Evolutionary conservation across 2,329 filamentous ascomycete species (phyloP).

Genomic region (Aspergillus fischeri): DNA sequence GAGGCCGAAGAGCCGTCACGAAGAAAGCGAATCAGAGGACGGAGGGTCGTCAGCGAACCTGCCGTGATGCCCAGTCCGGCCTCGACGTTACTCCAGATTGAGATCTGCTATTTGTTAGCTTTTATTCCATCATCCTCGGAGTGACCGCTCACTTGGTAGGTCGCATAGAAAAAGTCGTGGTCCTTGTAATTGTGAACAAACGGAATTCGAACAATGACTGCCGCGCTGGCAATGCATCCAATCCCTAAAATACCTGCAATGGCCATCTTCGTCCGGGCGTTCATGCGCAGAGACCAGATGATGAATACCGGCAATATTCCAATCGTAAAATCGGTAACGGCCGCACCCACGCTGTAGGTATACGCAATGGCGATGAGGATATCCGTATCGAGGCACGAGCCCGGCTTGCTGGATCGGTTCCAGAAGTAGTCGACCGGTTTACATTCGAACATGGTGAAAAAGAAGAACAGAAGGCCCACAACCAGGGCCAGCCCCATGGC

Average conservation of each 20-base stretch:
- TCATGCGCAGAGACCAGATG: slow-evolving; percentile 53
- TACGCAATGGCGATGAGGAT: slow-evolving; percentile 52
- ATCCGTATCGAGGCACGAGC: slow-evolving; percentile 40
- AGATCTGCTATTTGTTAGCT: slow-evolving; percentile 40
- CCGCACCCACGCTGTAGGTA: slow-evolving; percentile 45
- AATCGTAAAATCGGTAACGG: slow-evolving; percentile 48
- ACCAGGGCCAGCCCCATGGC: slow-evolving; percentile 41
- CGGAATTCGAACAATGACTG: slow-evolving; percentile 19
- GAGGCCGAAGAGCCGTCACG: slow-evolving; percentile 20
- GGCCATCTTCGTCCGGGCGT: slow-evolving; percentile 47
- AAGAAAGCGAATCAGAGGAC: slow-evolving; percentile 40
- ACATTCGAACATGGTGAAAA: slow-evolving; percentile 51
- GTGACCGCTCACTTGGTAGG: background rate
- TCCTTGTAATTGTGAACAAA: slow-evolving; percentile 13
- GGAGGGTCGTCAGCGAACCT: slow-evolving; percentile 31
- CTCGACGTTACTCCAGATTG: slow-evolving; percentile 36
- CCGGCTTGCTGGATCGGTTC: slow-evolving; percentile 29
- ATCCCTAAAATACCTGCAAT: slow-evolving; percentile 51
- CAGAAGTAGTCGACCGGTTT: slow-evolving; percentile 48
- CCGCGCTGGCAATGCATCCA: slow-evolving; percentile 44
- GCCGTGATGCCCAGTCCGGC: slow-evolving; percentile 35
- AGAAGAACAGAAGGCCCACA: slow-evolving; percentile 46
- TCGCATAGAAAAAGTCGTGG: slow-evolving; percentile 17
- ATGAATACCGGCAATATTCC: slow-evolving; percentile 51
- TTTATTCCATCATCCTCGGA: slow-evolving; percentile 23